These are phyloP conservation scores for Lithohypha guttulata DNA, from an alignment of 2,329 filamentous ascomycete genomes.

Conservation along the genomic window DNA sequence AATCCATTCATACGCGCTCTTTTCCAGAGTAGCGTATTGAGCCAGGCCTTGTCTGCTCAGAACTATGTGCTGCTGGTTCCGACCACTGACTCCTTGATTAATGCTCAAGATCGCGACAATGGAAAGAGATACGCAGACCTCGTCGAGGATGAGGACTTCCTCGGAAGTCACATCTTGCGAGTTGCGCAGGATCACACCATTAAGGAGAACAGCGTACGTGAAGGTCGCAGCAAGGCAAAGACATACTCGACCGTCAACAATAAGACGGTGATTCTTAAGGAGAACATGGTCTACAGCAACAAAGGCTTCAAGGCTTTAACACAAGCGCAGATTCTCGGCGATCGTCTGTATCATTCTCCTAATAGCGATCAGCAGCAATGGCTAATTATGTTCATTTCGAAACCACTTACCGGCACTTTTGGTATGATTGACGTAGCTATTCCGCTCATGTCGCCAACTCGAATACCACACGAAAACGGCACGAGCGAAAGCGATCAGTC, in stretches of 20 bases:
- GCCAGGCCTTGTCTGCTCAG: conserved; percentile 83
- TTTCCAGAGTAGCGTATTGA: conserved; percentile 86
- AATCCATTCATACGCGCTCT: conserved; percentile 98
- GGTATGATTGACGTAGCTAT: conserved; percentile 47
- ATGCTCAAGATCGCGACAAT: conserved; percentile 76
- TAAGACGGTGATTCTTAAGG: conserved; percentile 86
- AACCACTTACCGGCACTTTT: conserved; percentile 71
- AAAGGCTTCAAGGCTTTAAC: conserved; percentile 92
- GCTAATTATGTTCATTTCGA: conserved; percentile 93
- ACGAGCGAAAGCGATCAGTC: conserved; percentile 23
- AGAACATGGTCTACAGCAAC: conserved; percentile 85
- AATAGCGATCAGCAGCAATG: conserved; percentile 83
- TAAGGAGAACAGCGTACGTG: conserved; percentile 60
- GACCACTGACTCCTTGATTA: conserved; percentile 81
- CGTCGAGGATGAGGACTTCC: conserved; percentile 82
- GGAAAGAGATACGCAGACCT: conserved; percentile 67
- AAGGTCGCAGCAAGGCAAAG: conserved; percentile 84
- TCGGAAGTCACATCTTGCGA: conserved; percentile 91
- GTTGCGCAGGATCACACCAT: conserved; percentile 44
- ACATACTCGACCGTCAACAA: conserved; percentile 90
- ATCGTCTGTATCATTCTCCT: conserved; percentile 80
- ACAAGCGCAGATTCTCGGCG: conserved; percentile 75
- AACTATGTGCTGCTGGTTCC: conserved; percentile 92
- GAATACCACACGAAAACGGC: conserved; percentile 21
- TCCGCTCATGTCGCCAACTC: conserved; percentile 55